Conservation (phyloP, 2,329 filamentous ascomycete species). For the Fusarium scirpi region DNA sequence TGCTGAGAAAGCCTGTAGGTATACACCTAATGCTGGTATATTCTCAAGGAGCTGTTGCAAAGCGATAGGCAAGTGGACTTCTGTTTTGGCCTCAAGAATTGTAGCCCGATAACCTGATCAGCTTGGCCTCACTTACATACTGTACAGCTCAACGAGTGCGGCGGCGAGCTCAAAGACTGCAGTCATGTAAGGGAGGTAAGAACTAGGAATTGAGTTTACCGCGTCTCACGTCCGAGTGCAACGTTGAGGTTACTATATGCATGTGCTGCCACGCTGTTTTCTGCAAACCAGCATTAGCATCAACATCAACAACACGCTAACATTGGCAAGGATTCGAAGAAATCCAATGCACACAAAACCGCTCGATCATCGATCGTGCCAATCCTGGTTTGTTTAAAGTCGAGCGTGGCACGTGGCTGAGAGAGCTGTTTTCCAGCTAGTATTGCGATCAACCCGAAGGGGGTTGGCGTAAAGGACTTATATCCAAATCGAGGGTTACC, state of each 20-base stretch:
- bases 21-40: neutral
- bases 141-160: neutral
- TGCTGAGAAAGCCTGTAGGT: constrained; percentile 15
- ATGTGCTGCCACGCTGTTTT: constrained; percentile 31
- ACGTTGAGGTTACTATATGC: constrained; percentile 19
- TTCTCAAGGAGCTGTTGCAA: neutral
- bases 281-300: constrained; percentile 18
- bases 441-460: constrained; percentile 5
- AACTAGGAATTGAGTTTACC: constrained; percentile 28
- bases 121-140: constrained; percentile 6
- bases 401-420: constrained; percentile 28
- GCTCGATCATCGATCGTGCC: constrained; percentile 27
- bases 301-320: constrained; percentile 21
- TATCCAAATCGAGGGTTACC: neutral
- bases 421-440: constrained; percentile 8
- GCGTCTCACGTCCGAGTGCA: constrained; percentile 24
- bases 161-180: neutral
- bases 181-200: neutral
- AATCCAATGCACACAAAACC: constrained; percentile 8
- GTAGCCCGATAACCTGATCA: neutral
- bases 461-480: constrained; percentile 7
- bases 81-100: neutral
- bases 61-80: neutral
- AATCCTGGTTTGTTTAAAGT: constrained; percentile 15
- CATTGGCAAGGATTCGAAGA: constrained; percentile 4